These are phyloP conservation scores for Claviceps cyperi DNA, from an alignment of 2,329 filamentous ascomycete species.

Conservation along the genomic window DNA sequence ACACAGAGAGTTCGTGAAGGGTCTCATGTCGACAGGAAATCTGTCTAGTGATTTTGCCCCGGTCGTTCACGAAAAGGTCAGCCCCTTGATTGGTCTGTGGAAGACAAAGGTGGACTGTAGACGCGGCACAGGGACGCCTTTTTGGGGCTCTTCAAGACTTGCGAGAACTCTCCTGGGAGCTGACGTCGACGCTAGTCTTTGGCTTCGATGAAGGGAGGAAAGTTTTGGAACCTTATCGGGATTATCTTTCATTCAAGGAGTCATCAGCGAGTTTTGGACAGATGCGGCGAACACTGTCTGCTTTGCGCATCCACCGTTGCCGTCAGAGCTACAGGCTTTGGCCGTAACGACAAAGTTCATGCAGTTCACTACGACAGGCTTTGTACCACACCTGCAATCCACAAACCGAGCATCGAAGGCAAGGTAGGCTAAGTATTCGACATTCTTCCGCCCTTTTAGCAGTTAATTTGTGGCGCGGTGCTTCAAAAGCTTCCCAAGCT, in stretches of 20 bases:
- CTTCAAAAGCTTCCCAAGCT: neutral
- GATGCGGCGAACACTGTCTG: neutral
- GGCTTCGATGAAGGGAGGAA: neutral
- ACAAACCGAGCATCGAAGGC: constrained; percentile 15
- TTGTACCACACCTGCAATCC: constrained; percentile 11
- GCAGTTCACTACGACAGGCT: neutral
- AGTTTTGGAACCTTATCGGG: neutral
- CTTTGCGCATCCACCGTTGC: neutral
- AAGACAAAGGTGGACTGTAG: constrained; percentile 13
- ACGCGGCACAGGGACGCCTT: constrained; percentile 11
- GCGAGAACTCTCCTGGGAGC: constrained; percentile 15
- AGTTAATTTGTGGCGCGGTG: neutral
- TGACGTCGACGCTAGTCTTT: constrained; percentile 9
- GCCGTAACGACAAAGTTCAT: neutral
- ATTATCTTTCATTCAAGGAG: neutral
- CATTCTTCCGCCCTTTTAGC: neutral
- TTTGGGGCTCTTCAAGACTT: constrained; percentile 18
- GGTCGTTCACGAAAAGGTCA: constrained; percentile 15
- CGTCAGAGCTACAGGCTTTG: neutral
- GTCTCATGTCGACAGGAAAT: constrained; percentile 17
- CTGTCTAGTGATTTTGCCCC: constrained; percentile 15
- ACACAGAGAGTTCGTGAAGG: constrained; percentile 14
- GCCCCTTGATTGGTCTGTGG: constrained; percentile 18
- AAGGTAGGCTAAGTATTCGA: constrained; percentile 11
- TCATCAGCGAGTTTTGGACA: neutral